These are phyloP conservation scores for Lepidopterella palustris DNA, from an alignment of 495 filamentous ascomycete species.

Conservation along the genomic window DNA sequence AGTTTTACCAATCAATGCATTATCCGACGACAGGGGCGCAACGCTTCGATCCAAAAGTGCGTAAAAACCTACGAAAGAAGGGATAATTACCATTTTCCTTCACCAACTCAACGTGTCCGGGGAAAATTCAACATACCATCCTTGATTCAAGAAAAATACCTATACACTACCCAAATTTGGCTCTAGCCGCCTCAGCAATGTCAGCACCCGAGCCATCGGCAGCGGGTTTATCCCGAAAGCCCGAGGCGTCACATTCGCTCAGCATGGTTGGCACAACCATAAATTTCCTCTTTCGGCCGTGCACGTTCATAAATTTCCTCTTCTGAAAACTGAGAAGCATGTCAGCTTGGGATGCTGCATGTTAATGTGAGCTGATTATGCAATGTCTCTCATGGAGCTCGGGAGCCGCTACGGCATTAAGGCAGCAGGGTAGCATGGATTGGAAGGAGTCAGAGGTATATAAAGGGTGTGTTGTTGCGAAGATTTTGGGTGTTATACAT, in stretches of 20 bases:
- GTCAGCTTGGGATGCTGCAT: neutral
- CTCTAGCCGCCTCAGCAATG: neutral
- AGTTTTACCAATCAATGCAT: too few species aligned
- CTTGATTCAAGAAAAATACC: too few species aligned
- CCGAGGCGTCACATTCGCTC: neutral
- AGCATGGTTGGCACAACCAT: neutral
- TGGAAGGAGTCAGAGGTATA: neutral
- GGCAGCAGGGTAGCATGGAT: neutral
- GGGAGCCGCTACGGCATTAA: neutral
- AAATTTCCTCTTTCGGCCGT: neutral
- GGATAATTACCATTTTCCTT: too few species aligned
- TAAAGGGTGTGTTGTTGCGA: neutral
- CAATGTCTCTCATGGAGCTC: neutral
- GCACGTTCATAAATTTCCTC: conserved; percentile 1
- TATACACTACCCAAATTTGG: too few species aligned
- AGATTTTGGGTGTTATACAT: neutral
- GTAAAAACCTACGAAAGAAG: too few species aligned
- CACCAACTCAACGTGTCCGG: too few species aligned
- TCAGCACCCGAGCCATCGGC: neutral
- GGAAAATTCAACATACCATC: too few species aligned
- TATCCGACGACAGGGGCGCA: too few species aligned
- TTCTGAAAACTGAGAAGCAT: neutral
- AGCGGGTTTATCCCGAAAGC: neutral
- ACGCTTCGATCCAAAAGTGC: too few species aligned
- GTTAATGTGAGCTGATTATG: neutral